Evolutionary conservation across 441 rosid species (phyloP).

Genomic region (Bocquillonia castaneifolia): DNA sequence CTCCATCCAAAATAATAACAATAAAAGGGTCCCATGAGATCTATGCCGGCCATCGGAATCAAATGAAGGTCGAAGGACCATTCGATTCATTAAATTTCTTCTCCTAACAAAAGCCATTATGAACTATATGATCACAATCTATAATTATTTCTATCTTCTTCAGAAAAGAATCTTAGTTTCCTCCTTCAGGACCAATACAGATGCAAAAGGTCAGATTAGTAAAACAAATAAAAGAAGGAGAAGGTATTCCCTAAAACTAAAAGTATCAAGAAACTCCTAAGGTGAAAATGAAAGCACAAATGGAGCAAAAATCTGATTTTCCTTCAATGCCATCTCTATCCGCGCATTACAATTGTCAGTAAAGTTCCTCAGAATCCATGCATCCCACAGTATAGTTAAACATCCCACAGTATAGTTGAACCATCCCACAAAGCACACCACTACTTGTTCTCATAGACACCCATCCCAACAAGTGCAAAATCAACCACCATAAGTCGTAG

Average conservation of each 20-base stretch:
- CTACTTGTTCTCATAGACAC: neutral
- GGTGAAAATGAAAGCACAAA: neutral
- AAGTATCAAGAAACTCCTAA: neutral
- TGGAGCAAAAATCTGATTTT: too few species aligned
- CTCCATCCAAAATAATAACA: too few species aligned
- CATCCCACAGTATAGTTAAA: too few species aligned
- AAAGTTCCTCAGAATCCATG: neutral
- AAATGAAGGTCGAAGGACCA: too few species aligned
- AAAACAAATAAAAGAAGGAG: neutral
- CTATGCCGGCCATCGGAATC: too few species aligned
- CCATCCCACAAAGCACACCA: neutral
- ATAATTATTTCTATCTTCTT: neutral
- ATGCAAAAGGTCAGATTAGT: neutral
- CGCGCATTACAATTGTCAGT: too few species aligned
- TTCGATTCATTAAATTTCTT: too few species aligned
- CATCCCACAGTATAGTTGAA: neutral
- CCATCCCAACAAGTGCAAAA: neutral
- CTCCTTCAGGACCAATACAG: neutral
- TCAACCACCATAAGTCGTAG: neutral
- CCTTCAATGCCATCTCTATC: neutral
- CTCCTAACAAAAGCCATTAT: neutral
- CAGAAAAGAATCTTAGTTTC: neutral
- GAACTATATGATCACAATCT: neutral
- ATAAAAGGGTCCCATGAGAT: too few species aligned
- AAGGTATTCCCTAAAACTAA: neutral